Base-by-base conservation (phyloP, 1,139 yeast genomes). In the Nakaseomyces bracarensis region DNA sequence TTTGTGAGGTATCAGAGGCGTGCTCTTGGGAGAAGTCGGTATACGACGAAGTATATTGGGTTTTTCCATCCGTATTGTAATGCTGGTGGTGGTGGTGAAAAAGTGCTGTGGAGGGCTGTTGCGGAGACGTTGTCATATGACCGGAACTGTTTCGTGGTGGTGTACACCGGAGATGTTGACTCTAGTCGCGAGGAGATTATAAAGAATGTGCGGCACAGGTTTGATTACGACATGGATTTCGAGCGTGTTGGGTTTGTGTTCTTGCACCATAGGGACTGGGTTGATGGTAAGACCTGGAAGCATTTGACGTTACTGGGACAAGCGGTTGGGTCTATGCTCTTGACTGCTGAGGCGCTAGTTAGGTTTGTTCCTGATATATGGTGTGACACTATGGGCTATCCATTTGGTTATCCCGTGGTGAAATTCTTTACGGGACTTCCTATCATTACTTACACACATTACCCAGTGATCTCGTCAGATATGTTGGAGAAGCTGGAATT, bases 1-100 rank as follows among this genome's bases (percentile, higher is more conserved):
- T 20, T 33, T 21, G 26, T 33, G 18, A 20, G 11, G 26, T 33
- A 13, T 10, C 36, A 33, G 26, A 4, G 36, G 11, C 16, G 36
- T 16, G 10, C 22, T 8, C 14, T 30, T 13, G 19, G 19, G 26
- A 3, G 11, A 5, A 11, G 14, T 6, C 25, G 26, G 25, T 33
- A 33, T 18, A 33, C 36, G 8, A 33, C 36, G 22, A 34, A 35
- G 28, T 59, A 85, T 15, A 82, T 69, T 55, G 99, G 97, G 5
- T 89, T 84, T 58, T 87, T 91, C 68, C 99, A 93, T 63, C 98
- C 98, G 0, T 84, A 82, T 43, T 89, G 96, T 49, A 85, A 85
- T 60, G 93, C 95, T 38, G 96, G 95, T 30, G 98, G 98, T 15
- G 99, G 99, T 30, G 99, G 99, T 19, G 99, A 93, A 61, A 74